Base-by-base conservation (phyloP, 768 basidiomycete genomes). In the Phlegmacium glaucopus region DNA sequence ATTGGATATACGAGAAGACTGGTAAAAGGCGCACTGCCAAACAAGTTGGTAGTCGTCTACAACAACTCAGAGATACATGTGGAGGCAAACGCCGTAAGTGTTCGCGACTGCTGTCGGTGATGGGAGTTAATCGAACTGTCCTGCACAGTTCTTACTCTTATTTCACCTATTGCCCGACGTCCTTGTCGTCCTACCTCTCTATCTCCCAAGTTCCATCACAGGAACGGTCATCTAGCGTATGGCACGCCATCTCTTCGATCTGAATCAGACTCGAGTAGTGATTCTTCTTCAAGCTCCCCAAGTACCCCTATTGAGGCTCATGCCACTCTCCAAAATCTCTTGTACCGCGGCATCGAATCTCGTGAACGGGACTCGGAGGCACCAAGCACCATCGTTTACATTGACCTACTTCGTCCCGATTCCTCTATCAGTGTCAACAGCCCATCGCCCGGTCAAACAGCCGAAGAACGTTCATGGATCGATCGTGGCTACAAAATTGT, bases 41-140 rank as follows among this genome's bases (percentile, higher is more conserved):
- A 62, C 87, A 89, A 64, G 87, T 90, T 39, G 87, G 87, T 48
- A 87, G 84, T 58, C 84, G 87, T 46, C 70, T 90, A 27, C 87
- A 90, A 60, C 87, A 89, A 58, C 76, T 90, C 44, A 70, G 85
- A 55, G 86, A 90, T 62, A 84, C 85, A 2, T 77, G 80, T 54
- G 80, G 84, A 40, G 86, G 85, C 32, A 85, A 84, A 62, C 71
- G 78, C 61, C 69, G 87, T 89, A 61, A 66, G 85, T 76, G 25
- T 7, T 44, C 50, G 32, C 41, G 44, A 37, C 17, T 32, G 46
- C 25, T 39, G 30, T 10, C 27, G 28, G 13, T 18, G 8, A 40
- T 25, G n/a, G n/a, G 27, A 18, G 15, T 8, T 11, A n/a, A n/a
- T 39, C 52, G 37, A 39, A 47, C 39, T 15, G n/a, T 46, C 42